These are phyloP conservation scores for Suillus weaverae DNA, from an alignment of 768 basidiomycete species.

Conservation along the genomic window DNA sequence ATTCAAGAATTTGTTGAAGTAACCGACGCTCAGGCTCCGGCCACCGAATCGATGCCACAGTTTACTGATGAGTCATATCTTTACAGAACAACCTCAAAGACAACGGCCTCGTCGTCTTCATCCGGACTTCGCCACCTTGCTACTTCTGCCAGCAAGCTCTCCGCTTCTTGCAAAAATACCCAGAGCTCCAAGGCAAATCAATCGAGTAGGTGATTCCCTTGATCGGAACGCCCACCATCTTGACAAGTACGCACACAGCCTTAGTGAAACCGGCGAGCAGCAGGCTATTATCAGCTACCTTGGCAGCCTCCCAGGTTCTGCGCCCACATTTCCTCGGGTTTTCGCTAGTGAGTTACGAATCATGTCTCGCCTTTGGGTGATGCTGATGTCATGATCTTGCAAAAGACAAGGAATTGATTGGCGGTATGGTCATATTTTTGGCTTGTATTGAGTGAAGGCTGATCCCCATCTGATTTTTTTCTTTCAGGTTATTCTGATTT, in stretches of 20 bases:
- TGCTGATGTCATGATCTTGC: not conserved
- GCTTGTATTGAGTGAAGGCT: not conserved
- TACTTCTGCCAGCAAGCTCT: constrained; percentile 3
- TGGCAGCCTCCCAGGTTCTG: not conserved
- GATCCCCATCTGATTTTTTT: not conserved
- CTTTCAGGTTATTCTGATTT: constrained; percentile 1
- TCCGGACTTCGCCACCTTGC: not conserved
- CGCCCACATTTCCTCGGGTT: constrained; percentile 4
- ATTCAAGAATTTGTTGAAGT: constrained; percentile 3
- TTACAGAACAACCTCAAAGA: constrained; percentile 1
- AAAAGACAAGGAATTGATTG: not conserved
- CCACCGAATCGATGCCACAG: not conserved
- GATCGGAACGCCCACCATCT: not conserved
- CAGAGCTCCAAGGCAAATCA: constrained; percentile 2
- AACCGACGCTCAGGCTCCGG: not conserved
- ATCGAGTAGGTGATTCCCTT: not conserved
- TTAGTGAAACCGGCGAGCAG: constrained; percentile 1
- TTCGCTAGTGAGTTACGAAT: not conserved
- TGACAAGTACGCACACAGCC: not conserved
- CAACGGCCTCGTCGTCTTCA: constrained; percentile 3
- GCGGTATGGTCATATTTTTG: not conserved
- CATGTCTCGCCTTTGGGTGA: not conserved
- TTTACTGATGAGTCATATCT: not conserved
- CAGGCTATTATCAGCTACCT: constrained; percentile 1
- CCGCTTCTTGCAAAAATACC: not conserved